A percentile compares a stretch with the other conserved stretches of the same genome.
Conservation (phyloP, 2,329 filamentous ascomycete genomes). For the Aspergillus viridinutans region DNA sequence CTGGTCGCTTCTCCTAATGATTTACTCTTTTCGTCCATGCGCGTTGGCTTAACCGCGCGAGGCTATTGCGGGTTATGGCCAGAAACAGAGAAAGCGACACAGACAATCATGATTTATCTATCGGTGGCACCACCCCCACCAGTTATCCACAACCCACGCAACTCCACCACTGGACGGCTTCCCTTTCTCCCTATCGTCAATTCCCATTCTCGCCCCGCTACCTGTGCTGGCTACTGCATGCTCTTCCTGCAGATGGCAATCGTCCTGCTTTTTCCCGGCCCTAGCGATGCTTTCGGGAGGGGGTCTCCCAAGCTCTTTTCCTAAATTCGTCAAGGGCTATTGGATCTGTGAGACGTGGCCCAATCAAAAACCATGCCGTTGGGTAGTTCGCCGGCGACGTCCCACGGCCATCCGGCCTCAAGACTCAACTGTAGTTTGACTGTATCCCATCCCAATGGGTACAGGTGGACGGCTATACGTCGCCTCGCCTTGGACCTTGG, state of each 20-base stretch:
- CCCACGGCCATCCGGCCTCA: slow-evolving; percentile 19
- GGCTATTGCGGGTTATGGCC: background rate
- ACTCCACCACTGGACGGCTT: slow-evolving; percentile 9
- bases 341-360: slow-evolving; percentile 39
- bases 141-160: slow-evolving; percentile 11
- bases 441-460: slow-evolving; percentile 26
- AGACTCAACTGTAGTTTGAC: slow-evolving; percentile 26
- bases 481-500: slow-evolving; percentile 29
- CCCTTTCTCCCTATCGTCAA: slow-evolving; percentile 21
- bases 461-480: slow-evolving; percentile 30
- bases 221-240: slow-evolving; percentile 26
- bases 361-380: slow-evolving; percentile 32
- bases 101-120: slow-evolving; percentile 10
- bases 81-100: slow-evolving; percentile 11
- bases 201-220: slow-evolving; percentile 17
- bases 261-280: slow-evolving; percentile 25
- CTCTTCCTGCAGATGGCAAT: slow-evolving; percentile 26
- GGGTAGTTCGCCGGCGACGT: slow-evolving; percentile 32
- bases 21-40: background rate
- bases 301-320: slow-evolving; percentile 15
- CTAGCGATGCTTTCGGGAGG: slow-evolving; percentile 21
- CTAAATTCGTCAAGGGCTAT: slow-evolving; percentile 22
- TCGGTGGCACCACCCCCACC: slow-evolving; percentile 27
- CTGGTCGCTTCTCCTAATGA: background rate
- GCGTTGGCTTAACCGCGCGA: background rate